Base-by-base conservation (phyloP, 2,329 filamentous ascomycete species). In the Colletotrichum tropicale region DNA sequence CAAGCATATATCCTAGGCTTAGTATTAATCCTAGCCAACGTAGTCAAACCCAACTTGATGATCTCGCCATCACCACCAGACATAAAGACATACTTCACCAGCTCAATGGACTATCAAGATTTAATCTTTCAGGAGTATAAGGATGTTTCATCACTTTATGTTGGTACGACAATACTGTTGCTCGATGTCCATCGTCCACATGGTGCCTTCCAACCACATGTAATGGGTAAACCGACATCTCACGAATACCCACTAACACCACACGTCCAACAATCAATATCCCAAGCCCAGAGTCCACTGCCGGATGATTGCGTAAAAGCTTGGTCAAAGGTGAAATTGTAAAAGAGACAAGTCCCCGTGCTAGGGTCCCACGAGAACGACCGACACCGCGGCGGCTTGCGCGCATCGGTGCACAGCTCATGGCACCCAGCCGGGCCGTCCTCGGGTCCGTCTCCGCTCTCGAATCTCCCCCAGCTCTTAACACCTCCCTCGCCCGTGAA, bases 231-330 rank as follows among this genome's bases (percentile, higher is more conserved):
- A 16, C 34, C 36, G 2, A 1, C 15, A 18, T 9, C 7, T 38
- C 36, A 38, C 8, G 36, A 9, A 8, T 69, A 69, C 2, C 66
- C 66, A 48, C 26, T 60, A 21, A 61, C 66, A 43, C 66, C 55
- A 48, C 66, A 48, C 32, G 55, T 69, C 66, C 66, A 69, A 30
- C 66, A 69, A n/a, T 43, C 66, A 6, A 61, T 30, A 48, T 69
- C 55, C 66, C 66, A 69, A 16, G 55, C 21, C 55, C 28, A 69
- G 2, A 69, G 21, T 0, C 55, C 66, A 12, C 66, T 69, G 0
- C 66, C 66, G 1, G 66, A 4, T 36, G 9, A 6, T 4, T 6
- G 2, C 1, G 32, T 26, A n/a, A 60, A 52, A 13, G 66, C n/a
- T 7, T 61, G 52, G 12, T 61, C 55, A 18, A 32, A 58, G 5